Evolutionary conservation across 2,329 filamentous ascomycete species (phyloP).

Genomic region (Cadophora gregata): DNA sequence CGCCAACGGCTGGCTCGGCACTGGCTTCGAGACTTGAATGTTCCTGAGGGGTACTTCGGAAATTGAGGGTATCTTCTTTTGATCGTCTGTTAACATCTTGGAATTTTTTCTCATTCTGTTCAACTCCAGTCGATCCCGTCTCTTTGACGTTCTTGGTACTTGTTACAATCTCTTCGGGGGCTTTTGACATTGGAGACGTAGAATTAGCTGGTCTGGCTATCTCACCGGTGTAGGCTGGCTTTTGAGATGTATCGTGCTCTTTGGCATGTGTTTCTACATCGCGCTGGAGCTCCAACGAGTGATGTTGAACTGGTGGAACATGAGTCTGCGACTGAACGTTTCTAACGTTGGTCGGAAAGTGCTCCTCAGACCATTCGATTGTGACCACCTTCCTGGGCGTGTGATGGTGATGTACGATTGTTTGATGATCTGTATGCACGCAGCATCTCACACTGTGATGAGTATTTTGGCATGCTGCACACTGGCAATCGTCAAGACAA

Average conservation of each 20-base stretch:
- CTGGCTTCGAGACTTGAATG: constrained; percentile 5
- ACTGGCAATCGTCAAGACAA: constrained; percentile 40
- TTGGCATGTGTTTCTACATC: background rate
- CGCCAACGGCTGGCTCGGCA: constrained; percentile 8
- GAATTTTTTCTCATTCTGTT: background rate
- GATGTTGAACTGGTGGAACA: background rate
- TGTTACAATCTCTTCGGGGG: constrained; percentile 5
- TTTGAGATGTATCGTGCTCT: background rate
- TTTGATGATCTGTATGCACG: constrained; percentile 34
- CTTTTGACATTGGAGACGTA: constrained; percentile 10
- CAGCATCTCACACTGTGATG: constrained; percentile 40
- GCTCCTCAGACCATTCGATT: background rate
- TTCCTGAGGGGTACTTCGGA: background rate
- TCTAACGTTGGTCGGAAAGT: background rate
- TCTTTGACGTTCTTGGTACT: background rate
- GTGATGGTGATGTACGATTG: constrained; percentile 34
- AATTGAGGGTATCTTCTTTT: background rate
- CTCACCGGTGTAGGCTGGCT: background rate
- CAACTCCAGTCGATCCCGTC: background rate
- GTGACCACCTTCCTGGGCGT: constrained; percentile 22
- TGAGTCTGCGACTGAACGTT: background rate
- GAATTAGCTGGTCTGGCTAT: constrained; percentile 11
- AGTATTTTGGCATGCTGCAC: constrained; percentile 37
- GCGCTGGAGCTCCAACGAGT: background rate
- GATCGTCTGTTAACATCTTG: background rate